Evolutionary conservation across 2,329 filamentous ascomycete species (phyloP).

Genomic region (Colletotrichum euphorbiae): DNA sequence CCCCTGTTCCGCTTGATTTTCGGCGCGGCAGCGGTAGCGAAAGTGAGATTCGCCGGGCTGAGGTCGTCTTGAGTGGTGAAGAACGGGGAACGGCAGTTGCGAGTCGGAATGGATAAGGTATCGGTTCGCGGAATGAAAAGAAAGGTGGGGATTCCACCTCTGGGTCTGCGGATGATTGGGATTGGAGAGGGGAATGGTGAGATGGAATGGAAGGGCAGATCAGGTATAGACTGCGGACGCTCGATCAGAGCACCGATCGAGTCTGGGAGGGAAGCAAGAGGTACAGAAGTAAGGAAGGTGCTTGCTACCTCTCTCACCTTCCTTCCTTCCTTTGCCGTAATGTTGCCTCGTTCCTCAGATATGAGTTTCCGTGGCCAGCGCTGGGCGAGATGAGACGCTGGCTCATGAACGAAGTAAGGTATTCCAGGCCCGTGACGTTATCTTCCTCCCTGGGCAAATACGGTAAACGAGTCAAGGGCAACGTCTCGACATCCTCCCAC

Average conservation of each 20-base stretch:
- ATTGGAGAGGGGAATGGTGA: neutral
- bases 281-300: neutral
- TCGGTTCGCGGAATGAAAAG: neutral
- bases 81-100: constrained; percentile 1
- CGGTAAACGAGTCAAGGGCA: constrained; percentile 2
- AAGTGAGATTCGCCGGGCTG: constrained; percentile 8
- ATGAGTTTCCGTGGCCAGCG: neutral
- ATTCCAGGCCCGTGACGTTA: constrained; percentile 3
- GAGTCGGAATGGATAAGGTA: neutral
- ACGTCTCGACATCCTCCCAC: constrained; percentile 15
- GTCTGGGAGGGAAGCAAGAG: neutral
- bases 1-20: constrained; percentile 4
- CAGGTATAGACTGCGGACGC: constrained; percentile 1
- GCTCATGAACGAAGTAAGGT: neutral
- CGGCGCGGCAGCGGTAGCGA: neutral
- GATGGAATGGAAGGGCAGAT: constrained; percentile 8
- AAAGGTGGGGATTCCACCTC: neutral
- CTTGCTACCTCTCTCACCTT: neutral
- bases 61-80: too few species aligned
- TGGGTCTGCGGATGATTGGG: neutral
- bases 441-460: constrained; percentile 9
- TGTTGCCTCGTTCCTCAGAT: neutral
- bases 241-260: neutral
- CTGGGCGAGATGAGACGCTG: neutral
- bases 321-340: neutral